Base-by-base conservation (phyloP, 768 basidiomycete species). In the Phanerochaete carnosa region DNA sequence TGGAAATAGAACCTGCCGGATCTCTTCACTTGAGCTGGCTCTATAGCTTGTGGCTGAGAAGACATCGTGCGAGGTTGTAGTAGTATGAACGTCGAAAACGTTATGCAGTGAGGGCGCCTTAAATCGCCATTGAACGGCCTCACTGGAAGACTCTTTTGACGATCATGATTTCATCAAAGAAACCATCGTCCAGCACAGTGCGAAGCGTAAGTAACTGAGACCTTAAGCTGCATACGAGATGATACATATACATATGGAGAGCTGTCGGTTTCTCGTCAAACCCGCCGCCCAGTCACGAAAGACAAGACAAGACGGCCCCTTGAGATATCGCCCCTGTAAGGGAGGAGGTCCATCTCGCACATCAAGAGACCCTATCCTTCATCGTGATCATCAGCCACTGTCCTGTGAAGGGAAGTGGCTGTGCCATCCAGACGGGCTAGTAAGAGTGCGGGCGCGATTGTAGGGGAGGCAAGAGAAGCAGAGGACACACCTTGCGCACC, bases 281-380 rank as follows among this genome's bases (percentile, higher is more conserved):
- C 58, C 58, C 58, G 58, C 58, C 58, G 45, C 50, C 58, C 25
- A 59, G 46, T 47, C 58, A 59, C 12, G 22, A 19, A 28, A 29
- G 52, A 37, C 13, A 35, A 22, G 50, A 35, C 46, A 33, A 19
- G 58, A 59, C 45, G 58, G 58, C 58, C 58, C 58, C 58, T 59
- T 59, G 58, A 59, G 58, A 37, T 59, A 50, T 29, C 58, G 58
- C 32, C 58, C 16, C 37, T 9, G 12, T 19, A 54, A 33, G 3
- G 52, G n/a, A 16, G 23, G 37, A 35, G 50, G 50, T 37, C n/a
- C 1, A 19, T 59, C 7, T 59, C 12, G 58, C 58, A 59, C 58
- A n/a, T 46, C 23, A 35, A 51, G 37, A 59, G 50, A 59, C 58
- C 58, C 58, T 37, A n/a, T 59, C 58, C 58, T 51, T 59, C 58